Evolutionary conservation across 2,329 filamentous ascomycete species (phyloP).

Genomic region (Fusarium chlamydosporum): DNA sequence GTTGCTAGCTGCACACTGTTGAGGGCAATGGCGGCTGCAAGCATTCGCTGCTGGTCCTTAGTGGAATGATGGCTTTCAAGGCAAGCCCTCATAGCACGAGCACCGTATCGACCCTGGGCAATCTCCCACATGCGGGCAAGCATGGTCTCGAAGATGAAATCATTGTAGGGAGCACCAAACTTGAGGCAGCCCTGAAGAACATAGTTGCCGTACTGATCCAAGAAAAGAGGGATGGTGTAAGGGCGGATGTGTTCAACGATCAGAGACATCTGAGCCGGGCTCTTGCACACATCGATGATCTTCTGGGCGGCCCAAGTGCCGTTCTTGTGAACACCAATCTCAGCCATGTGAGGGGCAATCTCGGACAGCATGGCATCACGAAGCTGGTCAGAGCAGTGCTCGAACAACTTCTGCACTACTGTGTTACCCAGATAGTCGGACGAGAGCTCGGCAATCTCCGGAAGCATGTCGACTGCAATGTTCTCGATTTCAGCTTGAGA

Average conservation of each 20-base stretch:
- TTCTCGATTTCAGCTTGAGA: slow-evolving; percentile 90
- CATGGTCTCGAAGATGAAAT: slow-evolving; percentile 99
- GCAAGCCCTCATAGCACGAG: slow-evolving; percentile 95
- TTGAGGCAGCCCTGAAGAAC: slow-evolving; percentile 96
- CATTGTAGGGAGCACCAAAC: slow-evolving; percentile 88
- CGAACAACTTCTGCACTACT: slow-evolving; percentile 98
- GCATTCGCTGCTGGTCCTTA: slow-evolving; percentile 94
- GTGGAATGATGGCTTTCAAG: slow-evolving; percentile 95
- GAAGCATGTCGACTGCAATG: slow-evolving; percentile 93
- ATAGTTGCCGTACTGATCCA: slow-evolving; percentile 99
- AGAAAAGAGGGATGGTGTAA: slow-evolving; percentile 90
- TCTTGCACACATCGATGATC: slow-evolving; percentile 97
- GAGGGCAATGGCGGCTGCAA: slow-evolving; percentile 94
- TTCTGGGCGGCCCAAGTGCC: slow-evolving; percentile 99
- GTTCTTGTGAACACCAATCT: slow-evolving; percentile 99
- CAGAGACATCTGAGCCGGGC: slow-evolving; percentile 82
- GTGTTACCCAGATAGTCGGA: slow-evolving; percentile 99
- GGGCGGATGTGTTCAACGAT: slow-evolving; percentile 88
- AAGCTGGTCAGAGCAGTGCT: slow-evolving; percentile 90
- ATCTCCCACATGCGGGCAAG: slow-evolving; percentile 94
- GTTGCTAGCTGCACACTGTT: slow-evolving; percentile 97
- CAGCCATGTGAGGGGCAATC: slow-evolving; percentile 91
- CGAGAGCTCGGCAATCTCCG: slow-evolving; percentile 93
- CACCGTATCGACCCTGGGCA: slow-evolving; percentile 92
- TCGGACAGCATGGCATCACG: slow-evolving; percentile 92